A percentile compares a stretch with the other conserved stretches of the same genome.
phyloP scores from a whole-genome alignment of 2,329 filamentous ascomycete genomes.

The Exophiala mesophila region DNA sequence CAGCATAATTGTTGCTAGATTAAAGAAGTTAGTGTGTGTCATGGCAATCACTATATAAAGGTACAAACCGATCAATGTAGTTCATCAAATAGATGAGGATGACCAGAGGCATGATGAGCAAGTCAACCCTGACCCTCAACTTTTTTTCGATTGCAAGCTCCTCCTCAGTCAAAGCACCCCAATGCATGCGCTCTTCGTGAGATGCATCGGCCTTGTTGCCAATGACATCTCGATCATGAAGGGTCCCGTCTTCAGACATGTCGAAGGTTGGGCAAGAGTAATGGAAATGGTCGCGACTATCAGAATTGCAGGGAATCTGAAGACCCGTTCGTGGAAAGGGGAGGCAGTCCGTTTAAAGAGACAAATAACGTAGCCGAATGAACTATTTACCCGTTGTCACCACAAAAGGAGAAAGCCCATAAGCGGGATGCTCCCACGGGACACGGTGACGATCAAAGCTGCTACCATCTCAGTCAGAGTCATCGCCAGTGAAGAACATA shows the following conservation, averaged over 20 bases:
- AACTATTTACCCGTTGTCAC: no score
- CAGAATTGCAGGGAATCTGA: no score
- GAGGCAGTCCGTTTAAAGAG: no score
- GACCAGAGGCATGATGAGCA: slow-evolving; percentile 32
- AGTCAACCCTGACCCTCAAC: slow-evolving; percentile 29
- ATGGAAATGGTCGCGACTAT: no score
- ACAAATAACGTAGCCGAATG: no score
- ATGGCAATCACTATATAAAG: background rate
- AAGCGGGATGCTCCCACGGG: no score
- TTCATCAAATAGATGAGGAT: slow-evolving; percentile 33
- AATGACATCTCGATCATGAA: slow-evolving; percentile 3
- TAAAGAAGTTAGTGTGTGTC: background rate
- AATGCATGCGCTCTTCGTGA: slow-evolving; percentile 13
- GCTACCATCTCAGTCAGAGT: no score
- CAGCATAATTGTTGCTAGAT: slow-evolving; percentile 42
- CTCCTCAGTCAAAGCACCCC: slow-evolving; percentile 23
- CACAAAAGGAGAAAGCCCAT: no score
- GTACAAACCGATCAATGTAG: slow-evolving; percentile 28
- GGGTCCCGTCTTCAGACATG: background rate
- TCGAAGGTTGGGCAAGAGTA: no score
- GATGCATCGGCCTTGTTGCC: slow-evolving; percentile 2
- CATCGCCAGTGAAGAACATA: no score
- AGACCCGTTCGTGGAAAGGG: no score
- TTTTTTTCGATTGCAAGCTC: slow-evolving; percentile 27
- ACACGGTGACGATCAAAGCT: no score